Evolutionary conservation across 2,329 filamentous ascomycete genomes (phyloP), one percentile per base, ranked within the genome.

Genomic region (Aureobasidium sp.): DNA sequence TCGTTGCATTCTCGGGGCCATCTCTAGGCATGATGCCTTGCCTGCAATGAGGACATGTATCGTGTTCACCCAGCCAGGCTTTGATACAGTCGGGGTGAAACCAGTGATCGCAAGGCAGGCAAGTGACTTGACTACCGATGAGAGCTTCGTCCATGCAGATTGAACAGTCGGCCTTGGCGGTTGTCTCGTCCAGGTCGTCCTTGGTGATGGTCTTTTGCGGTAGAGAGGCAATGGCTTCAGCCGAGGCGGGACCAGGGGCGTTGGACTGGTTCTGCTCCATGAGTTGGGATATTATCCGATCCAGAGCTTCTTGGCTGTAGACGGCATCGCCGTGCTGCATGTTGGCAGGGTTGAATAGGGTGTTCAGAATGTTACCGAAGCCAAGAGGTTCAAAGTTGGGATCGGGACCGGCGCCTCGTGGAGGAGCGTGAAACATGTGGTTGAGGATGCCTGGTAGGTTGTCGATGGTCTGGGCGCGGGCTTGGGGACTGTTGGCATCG

Each of bases 91-190:
- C 79, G 63, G 87, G 87, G 70, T 97, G 93, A 73, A 96, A 97
- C 90, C 91, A 96, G 71, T 99, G 94, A 63, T 85, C 88, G 76
- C 94, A 99, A 0, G 91, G 91, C 56, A 99, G 76, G 49, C 87
- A 82, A 0, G 89, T 84, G 5, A 93, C 90, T 71, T 89, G 85
- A 34, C 89, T 86, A 12, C 86, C 88, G 39, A 89, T 71, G 29
- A 84, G 81, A 65, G 95, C 87, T 31, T 89, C 84, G 61, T 97
- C 91, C 79, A 97, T 96, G 75, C 94, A 99, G 63, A 99, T 96
- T 39, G 90, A 92, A 73, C 94, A 99, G 70, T 97, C 92, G 1
- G 83, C 84, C 57, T 79, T 82, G 45, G 86, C 87, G 63, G 88
- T 89, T 5, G 77, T 75, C 7, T 82, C 83, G 60, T 95, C 78